Conservation (phyloP, 495 filamentous ascomycete species). For the Thozetella sp. region DNA sequence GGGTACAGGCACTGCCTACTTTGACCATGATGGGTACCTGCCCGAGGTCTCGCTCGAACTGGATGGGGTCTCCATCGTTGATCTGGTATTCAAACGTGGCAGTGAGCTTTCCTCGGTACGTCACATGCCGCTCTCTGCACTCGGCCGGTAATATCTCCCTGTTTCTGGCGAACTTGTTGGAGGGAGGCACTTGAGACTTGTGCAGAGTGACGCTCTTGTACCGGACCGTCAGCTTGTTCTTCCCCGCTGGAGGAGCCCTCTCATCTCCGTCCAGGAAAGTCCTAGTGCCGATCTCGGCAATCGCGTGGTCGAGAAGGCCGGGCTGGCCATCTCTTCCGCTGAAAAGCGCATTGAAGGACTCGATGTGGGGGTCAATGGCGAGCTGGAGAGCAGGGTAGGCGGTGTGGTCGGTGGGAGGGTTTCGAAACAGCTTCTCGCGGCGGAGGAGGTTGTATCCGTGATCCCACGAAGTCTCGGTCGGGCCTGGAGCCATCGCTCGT, state of each 20-base stretch:
- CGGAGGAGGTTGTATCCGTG: slow-evolving; percentile 79
- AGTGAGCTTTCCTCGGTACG: slow-evolving; percentile 85
- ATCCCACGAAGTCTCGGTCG: slow-evolving; percentile 70
- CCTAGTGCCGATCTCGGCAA: slow-evolving; percentile 90
- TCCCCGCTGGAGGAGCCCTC: slow-evolving; percentile 49
- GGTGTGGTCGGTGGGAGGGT: slow-evolving; percentile 83
- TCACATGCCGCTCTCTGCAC: slow-evolving; percentile 90
- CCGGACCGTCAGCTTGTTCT: slow-evolving; percentile 73
- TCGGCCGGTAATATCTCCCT: slow-evolving; percentile 89
- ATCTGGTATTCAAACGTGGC: slow-evolving; percentile 79
- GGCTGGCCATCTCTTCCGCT: slow-evolving; percentile 54
- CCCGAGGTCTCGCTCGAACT: slow-evolving; percentile 81
- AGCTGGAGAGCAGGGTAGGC: slow-evolving; percentile 85
- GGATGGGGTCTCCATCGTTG: slow-evolving; percentile 82
- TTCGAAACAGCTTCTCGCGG: slow-evolving; percentile 82
- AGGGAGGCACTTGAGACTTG: slow-evolving; percentile 70
- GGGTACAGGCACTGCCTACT: slow-evolving; percentile 42
- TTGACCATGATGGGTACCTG: slow-evolving; percentile 91
- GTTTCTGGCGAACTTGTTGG: slow-evolving; percentile 80
- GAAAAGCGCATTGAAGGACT: slow-evolving; percentile 96
- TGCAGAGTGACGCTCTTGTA: slow-evolving; percentile 79
- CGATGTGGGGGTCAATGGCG: slow-evolving; percentile 85
- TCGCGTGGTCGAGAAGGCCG: slow-evolving; percentile 71
- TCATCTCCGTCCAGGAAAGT: slow-evolving; percentile 79
- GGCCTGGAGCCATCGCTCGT: slow-evolving; percentile 55